A percentile compares a stretch with the other conserved stretches of the same genome.
phyloP scores from a whole-genome alignment of 2,329 filamentous ascomycete genomes.

The Pseudogymnoascus sp. region DNA sequence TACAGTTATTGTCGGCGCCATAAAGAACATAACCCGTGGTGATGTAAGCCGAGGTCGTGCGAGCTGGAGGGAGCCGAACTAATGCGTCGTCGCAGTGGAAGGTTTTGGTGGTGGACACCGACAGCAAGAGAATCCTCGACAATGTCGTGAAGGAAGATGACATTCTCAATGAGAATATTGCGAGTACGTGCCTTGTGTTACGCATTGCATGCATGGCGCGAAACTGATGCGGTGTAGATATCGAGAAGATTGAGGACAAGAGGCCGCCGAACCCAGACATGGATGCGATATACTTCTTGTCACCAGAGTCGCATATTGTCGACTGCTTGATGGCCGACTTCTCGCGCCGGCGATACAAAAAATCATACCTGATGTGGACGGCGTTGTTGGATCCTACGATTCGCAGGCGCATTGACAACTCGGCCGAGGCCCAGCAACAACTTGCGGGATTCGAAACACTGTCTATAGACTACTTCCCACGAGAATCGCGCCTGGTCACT shows the following conservation, averaged over 20 bases:
- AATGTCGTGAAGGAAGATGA: conserved; percentile 93
- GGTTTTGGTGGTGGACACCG: conserved; percentile 82
- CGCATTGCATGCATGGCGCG: conserved; percentile 14
- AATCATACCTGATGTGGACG: conserved; percentile 79
- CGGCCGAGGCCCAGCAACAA: conserved; percentile 59
- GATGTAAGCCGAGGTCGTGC: conserved; percentile 52
- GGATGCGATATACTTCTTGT: conserved; percentile 90
- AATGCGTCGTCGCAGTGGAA: conserved; percentile 65
- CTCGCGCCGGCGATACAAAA: conserved; percentile 73
- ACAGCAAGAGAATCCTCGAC: conserved; percentile 76
- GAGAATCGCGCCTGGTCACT: conserved; percentile 84
- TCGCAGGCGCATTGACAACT: conserved; percentile 68
- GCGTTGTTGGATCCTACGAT: conserved; percentile 62
- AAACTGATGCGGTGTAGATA: conserved; percentile 50
- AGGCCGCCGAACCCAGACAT: conserved; percentile 78
- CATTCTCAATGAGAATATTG: conserved; percentile 92
- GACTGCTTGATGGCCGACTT: conserved; percentile 93
- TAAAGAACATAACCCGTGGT: conserved; percentile 71
- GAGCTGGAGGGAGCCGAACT: conserved; percentile 15
- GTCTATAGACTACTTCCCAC: conserved; percentile 81
- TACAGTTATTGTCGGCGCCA: conserved; percentile 63
- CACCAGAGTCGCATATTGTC: conserved; percentile 78
- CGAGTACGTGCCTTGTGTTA: conserved; percentile 51
- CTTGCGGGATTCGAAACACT: conserved; percentile 77
- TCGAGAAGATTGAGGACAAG: conserved; percentile 86